Evolutionary conservation across 106 monocot genomes (phyloP).

Genomic region (Gastrodia elata): DNA sequence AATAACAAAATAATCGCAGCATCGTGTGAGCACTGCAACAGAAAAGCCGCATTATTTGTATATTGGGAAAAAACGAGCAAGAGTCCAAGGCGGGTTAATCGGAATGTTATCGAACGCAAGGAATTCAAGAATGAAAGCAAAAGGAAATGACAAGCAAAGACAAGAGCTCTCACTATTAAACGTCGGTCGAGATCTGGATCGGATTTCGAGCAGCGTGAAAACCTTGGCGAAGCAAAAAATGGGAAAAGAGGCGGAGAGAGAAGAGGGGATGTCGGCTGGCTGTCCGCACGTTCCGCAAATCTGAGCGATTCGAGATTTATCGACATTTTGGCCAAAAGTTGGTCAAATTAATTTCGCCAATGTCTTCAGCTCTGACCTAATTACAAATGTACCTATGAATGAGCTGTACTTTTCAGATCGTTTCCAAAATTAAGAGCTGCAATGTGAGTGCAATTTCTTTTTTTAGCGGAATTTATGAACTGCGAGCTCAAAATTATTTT

Average conservation of each 20-base stretch:
- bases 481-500: too few species aligned
- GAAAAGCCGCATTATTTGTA: background rate
- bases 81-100: background rate
- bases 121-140: background rate
- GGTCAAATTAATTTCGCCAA: background rate
- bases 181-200: constrained; percentile 6
- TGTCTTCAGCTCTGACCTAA: too few species aligned
- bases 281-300: background rate
- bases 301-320: background rate
- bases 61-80: background rate
- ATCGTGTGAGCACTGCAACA: background rate
- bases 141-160: background rate
- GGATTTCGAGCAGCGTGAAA: background rate
- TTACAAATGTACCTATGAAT: too few species aligned
- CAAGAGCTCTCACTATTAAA: background rate
- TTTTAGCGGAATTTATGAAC: too few species aligned
- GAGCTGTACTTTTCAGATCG: too few species aligned
- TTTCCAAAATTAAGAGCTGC: too few species aligned
- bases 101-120: background rate
- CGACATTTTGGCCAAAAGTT: background rate
- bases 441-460: too few species aligned
- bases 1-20: background rate
- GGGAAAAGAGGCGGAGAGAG: background rate
- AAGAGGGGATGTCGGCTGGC: background rate
- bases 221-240: background rate